Percentiles rank a stretch among this genome's conserved stretches.
Conservation (phyloP, 2,329 filamentous ascomycete species). For the Elsinoe arachidis region DNA sequence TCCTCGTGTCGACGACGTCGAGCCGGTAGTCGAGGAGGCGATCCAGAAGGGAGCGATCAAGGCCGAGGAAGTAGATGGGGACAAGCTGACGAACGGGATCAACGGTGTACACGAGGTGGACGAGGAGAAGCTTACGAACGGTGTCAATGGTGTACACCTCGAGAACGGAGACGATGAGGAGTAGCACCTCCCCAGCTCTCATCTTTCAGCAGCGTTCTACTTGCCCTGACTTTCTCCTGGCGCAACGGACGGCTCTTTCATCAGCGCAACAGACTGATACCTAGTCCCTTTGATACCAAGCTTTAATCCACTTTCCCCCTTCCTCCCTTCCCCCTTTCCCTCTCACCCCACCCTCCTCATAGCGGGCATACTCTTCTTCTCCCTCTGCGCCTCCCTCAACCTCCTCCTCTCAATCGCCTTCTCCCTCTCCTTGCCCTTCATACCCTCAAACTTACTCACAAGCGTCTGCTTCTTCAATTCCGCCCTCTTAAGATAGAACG, state of each 20-base stretch:
- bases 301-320: conserved; percentile 3
- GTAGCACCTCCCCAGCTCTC: not conserved
- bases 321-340: not conserved
- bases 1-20: conserved; percentile 36
- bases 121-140: conserved; percentile 19
- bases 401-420: conserved; percentile 75
- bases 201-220: not conserved
- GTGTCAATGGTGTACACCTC: conserved; percentile 15
- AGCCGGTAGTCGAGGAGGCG: conserved; percentile 30
- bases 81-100: conserved; percentile 20
- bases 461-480: conserved; percentile 84
- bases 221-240: not conserved
- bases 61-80: conserved; percentile 20
- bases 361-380: conserved; percentile 56
- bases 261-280: conserved; percentile 9
- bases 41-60: conserved; percentile 29
- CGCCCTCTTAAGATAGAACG: conserved; percentile 83
- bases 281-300: conserved; percentile 6
- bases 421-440: conserved; percentile 80
- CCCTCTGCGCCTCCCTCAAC: conserved; percentile 81
- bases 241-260: not conserved
- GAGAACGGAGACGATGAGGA: conserved; percentile 16
- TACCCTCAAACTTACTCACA: conserved; percentile 66
- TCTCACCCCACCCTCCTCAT: not conserved
- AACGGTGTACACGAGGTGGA: conserved; percentile 18